These are phyloP conservation scores for Nidularia pulvinata DNA, from an alignment of 768 basidiomycete species.

Conservation along the genomic window DNA sequence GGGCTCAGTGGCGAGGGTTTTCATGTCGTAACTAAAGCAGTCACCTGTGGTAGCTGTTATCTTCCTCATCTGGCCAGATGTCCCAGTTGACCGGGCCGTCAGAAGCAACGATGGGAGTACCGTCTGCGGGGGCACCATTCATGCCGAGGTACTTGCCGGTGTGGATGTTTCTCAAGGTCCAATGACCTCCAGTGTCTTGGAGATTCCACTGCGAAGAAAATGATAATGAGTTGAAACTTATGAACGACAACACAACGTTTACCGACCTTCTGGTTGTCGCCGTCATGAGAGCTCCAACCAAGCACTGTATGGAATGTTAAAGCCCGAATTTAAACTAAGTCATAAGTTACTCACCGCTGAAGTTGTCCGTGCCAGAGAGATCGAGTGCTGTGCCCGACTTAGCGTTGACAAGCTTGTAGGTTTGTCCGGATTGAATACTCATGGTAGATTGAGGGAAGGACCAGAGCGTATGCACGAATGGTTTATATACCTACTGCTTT, in stretches of 20 bases:
- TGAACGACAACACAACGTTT: neutral
- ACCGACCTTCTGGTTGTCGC: neutral
- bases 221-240: neutral
- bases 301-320: neutral
- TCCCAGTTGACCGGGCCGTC: neutral
- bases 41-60: neutral
- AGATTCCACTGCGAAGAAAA: neutral
- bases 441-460: constrained; percentile 4
- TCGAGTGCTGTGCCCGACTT: neutral
- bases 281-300: neutral
- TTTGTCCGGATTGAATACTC: constrained; percentile 7
- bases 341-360: neutral
- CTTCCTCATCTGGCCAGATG: neutral
- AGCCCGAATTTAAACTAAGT: neutral
- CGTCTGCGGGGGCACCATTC: neutral
- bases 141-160: neutral
- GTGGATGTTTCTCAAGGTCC: neutral
- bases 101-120: neutral
- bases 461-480: neutral
- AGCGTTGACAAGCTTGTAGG: constrained; percentile 14
- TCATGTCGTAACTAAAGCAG: neutral
- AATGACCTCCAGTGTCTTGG: neutral
- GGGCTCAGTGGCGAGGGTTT: neutral
- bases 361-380: neutral
- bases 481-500: no score